Evolutionary conservation across 192 early-diverging fungal genomes (phyloP).

Genomic region (Podila clonocystis): DNA sequence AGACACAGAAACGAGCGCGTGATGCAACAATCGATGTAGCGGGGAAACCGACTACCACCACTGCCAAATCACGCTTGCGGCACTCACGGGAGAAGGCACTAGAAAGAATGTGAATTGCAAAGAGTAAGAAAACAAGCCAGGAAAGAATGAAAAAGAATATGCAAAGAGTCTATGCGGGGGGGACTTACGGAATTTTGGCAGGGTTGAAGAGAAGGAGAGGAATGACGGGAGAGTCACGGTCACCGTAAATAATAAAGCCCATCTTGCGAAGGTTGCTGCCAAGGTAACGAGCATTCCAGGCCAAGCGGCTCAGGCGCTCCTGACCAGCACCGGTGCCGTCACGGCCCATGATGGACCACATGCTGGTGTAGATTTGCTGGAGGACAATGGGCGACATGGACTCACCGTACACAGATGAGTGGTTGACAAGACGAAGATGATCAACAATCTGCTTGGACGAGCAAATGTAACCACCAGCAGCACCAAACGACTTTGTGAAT

Average conservation of each 20-base stretch:
- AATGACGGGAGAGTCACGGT: conserved; percentile 87
- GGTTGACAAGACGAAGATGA: conserved; percentile 79
- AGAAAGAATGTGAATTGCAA: background rate
- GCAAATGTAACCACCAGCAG: conserved; percentile 95
- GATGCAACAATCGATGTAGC: conserved; percentile 98
- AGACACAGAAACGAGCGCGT: conserved; percentile 94
- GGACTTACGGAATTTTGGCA: conserved; percentile 83
- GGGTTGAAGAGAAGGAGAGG: conserved; percentile 94
- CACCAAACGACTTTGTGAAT: conserved; percentile 98
- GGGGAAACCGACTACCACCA: conserved; percentile 97
- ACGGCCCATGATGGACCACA: conserved; percentile 95
- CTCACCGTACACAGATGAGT: conserved; percentile 92
- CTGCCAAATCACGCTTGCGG: conserved; percentile 89
- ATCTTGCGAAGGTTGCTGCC: conserved; percentile 79
- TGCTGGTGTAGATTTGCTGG: conserved; percentile 90
- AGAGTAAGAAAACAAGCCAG: background rate
- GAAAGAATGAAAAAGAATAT: background rate
- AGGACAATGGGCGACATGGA: conserved; percentile 85
- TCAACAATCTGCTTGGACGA: conserved; percentile 78
- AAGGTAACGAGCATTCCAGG: conserved; percentile 90
- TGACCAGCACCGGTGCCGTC: conserved; percentile 86
- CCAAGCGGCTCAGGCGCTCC: conserved; percentile 84
- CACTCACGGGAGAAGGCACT: conserved; percentile 93
- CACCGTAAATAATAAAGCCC: conserved; percentile 96
- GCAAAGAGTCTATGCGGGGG: background rate